Evolutionary conservation across 805 yeast genomes (phyloP).

Genomic region (Lachancea mirantina): DNA sequence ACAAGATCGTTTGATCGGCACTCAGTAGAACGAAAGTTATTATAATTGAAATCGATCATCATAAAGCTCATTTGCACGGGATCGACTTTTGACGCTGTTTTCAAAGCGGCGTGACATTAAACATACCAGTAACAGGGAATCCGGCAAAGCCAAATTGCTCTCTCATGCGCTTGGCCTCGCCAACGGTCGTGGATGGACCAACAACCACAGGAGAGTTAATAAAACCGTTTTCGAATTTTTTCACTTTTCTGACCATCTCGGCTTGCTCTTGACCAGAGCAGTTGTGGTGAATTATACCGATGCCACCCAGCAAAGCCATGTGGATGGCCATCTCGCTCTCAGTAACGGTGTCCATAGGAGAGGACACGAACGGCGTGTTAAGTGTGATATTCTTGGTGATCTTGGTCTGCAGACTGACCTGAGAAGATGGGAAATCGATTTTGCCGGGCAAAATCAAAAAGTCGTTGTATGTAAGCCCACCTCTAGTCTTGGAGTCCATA

Average conservation of each 20-base stretch:
- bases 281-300: slow-evolving; percentile 97
- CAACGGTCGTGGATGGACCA: slow-evolving; percentile 67
- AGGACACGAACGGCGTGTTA: slow-evolving; percentile 91
- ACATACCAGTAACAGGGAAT: slow-evolving; percentile 99
- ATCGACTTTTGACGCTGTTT: neutral
- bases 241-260: slow-evolving; percentile 93
- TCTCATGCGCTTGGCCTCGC: slow-evolving; percentile 69
- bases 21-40: slow-evolving; percentile 99
- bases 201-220: slow-evolving; percentile 90
- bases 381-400: slow-evolving; percentile 87
- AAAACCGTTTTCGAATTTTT: slow-evolving; percentile 96
- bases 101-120: slow-evolving; percentile 5
- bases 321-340: slow-evolving; percentile 96
- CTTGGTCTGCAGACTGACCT: slow-evolving; percentile 72
- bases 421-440: slow-evolving; percentile 77
- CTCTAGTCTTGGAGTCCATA: slow-evolving; percentile 85
- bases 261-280: slow-evolving; percentile 97
- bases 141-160: slow-evolving; percentile 83
- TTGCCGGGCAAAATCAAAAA: slow-evolving; percentile 93
- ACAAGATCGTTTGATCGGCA: slow-evolving; percentile 92
- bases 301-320: slow-evolving; percentile 98
- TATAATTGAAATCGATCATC: slow-evolving; percentile 46
- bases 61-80: slow-evolving; percentile 15
- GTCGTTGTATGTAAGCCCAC: slow-evolving; percentile 97
- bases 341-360: slow-evolving; percentile 99